These are phyloP conservation scores for Colletotrichum incanum DNA, from an alignment of 2,329 filamentous ascomycete species.

Conservation along the genomic window DNA sequence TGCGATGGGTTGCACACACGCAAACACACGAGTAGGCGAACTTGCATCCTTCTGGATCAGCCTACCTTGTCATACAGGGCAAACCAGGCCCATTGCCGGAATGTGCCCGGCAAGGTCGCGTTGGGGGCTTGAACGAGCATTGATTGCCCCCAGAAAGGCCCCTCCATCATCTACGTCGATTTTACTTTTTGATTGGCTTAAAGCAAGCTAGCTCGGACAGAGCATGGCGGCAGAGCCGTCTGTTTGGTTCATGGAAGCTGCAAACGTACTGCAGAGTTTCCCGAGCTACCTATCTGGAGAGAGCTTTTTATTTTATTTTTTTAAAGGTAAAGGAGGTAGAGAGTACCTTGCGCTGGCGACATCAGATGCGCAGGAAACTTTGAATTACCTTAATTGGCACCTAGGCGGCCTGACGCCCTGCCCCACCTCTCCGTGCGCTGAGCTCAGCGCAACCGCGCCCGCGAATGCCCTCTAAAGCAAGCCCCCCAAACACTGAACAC, in stretches of 20 bases:
- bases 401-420: background rate
- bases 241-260: background rate
- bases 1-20: background rate
- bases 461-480: background rate
- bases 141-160: slow-evolving; percentile 3
- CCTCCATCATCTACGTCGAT: background rate
- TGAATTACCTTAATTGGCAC: slow-evolving; percentile 13
- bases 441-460: slow-evolving; percentile 13
- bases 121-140: background rate
- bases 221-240: background rate
- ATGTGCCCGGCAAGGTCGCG: slow-evolving; percentile 5
- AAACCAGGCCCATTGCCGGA: background rate
- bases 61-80: too few species aligned
- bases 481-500: slow-evolving; percentile 4
- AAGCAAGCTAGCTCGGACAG: background rate
- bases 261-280: background rate
- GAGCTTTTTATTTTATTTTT: too few species aligned
- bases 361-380: slow-evolving; percentile 16
- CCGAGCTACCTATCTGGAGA: background rate
- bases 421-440: slow-evolving; percentile 21
- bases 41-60: background rate
- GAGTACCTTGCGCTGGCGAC: background rate
- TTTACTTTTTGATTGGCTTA: slow-evolving; percentile 2
- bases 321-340: background rate
- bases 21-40: background rate